Percentiles rank a stretch among this genome's conserved stretches.
phyloP scores from a whole-genome alignment of 2,329 filamentous ascomycete species.

The Blastomyces emzantsi region DNA sequence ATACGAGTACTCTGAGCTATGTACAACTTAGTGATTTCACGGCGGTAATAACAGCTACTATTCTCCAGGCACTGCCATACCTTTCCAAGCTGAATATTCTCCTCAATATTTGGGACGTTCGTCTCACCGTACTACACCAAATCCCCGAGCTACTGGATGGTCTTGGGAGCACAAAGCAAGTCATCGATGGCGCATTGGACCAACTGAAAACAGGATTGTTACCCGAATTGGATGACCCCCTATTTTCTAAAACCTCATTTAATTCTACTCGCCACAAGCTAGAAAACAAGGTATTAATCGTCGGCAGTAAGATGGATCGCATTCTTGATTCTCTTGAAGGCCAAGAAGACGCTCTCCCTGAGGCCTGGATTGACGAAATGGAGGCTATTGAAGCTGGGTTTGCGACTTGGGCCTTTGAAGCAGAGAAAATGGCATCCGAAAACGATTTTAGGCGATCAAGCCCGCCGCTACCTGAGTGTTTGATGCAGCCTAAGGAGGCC shows the following conservation, averaged over 20 bases:
- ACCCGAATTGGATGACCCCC: conserved; percentile 22
- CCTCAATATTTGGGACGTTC: conserved; percentile 68
- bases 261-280: conserved; percentile 46
- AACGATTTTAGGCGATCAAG: conserved; percentile 43
- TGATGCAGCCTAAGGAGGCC: conserved; percentile 7
- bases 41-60: conserved; percentile 80
- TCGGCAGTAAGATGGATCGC: conserved; percentile 66
- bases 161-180: conserved; percentile 41
- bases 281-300: conserved; percentile 57
- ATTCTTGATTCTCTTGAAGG: conserved; percentile 86
- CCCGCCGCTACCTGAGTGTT: conserved; percentile 4
- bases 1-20: conserved; percentile 41
- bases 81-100: conserved; percentile 63
- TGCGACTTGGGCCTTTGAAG: conserved; percentile 68
- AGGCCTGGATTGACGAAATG: conserved; percentile 78
- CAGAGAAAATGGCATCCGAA: conserved; percentile 63
- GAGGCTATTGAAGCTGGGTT: conserved; percentile 71
- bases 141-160: conserved; percentile 60
- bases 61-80: conserved; percentile 78
- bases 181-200: conserved; percentile 28
- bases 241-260: conserved; percentile 32
- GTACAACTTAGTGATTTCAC: conserved; percentile 79
- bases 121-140: conserved; percentile 64
- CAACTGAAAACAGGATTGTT: conserved; percentile 21
- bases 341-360: conserved; percentile 70